Percentiles rank a stretch among this genome's conserved stretches.
phyloP scores from a whole-genome alignment of 768 basidiomycete genomes.

The Calocera cornea region DNA sequence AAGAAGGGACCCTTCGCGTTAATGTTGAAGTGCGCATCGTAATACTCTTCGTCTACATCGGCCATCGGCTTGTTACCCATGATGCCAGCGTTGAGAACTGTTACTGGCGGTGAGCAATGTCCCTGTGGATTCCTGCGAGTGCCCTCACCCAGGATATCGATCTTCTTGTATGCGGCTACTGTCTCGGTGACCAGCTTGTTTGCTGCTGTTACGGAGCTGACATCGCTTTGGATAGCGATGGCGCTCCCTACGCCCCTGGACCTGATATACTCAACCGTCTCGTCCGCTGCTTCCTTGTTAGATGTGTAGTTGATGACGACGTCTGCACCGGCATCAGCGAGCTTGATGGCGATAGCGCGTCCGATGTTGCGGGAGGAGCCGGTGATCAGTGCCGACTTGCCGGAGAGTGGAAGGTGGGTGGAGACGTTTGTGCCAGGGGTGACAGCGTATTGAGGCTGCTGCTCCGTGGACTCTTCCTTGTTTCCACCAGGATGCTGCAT shows the following conservation, averaged over 20 bases:
- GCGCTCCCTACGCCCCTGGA: constrained; percentile 5
- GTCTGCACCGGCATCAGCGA: constrained; percentile 11
- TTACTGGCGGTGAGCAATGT: neutral
- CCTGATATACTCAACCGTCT: constrained; percentile 13
- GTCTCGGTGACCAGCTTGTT: constrained; percentile 10
- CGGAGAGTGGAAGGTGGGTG: neutral
- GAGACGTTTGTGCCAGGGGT: neutral
- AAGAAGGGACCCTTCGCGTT: constrained; percentile 15
- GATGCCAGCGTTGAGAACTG: constrained; percentile 14
- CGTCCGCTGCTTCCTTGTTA: constrained; percentile 8
- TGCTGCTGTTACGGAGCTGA: constrained; percentile 10
- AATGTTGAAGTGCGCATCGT: constrained; percentile 14
- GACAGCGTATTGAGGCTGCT: neutral
- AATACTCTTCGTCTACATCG: constrained; percentile 11
- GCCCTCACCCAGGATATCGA: constrained; percentile 11
- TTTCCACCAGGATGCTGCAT: neutral
- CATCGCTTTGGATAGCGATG: constrained; percentile 11
- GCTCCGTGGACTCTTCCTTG: neutral
- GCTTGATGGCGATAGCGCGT: constrained; percentile 12
- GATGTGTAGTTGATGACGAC: constrained; percentile 6
- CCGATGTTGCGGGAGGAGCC: constrained; percentile 15
- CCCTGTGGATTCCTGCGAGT: too few relatives aligned
- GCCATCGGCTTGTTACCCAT: constrained; percentile 15
- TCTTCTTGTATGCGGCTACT: constrained; percentile 5
- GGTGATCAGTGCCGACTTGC: constrained; percentile 14